Base-by-base conservation (phyloP, 176 grass and related monocot species). In the Phragmites australis region DNA sequence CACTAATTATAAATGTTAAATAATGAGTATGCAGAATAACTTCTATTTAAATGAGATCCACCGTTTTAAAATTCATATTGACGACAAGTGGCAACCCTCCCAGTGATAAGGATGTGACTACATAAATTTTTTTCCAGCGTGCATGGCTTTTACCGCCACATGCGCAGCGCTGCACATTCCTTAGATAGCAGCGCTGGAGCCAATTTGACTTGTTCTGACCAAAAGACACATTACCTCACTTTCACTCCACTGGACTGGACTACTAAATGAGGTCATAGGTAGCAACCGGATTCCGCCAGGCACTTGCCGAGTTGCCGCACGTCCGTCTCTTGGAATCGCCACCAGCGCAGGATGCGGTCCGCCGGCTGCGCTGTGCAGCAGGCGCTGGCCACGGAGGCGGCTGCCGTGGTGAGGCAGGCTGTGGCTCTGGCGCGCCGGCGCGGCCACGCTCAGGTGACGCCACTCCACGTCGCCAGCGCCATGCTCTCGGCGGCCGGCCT, bases 381-480 rank as follows among this genome's bases (percentile, higher is more conserved):
- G 82, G 95, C 90, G 26, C 88, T 98, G 52, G 83, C 90, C 1
- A 9, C 86, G 49, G 95, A 94, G 73, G 95, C 92, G 12, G 92
- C 90, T 12, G 78, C 52, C 37, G 68, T 98, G 26, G 88, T 98
- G 61, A 79, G 84, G 52, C 92, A 98, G 79, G 90, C 95, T 2
- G 77, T 94, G 17, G 87, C 82, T 52, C 88, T 98, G 1, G 92
- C 95, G 0, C 86, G 88, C 51, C 75, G 90, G 6, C 92, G 95
- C 5, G 92, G 95, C 4, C 95, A 98, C 80, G 90, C 92, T 8
- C 92, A 98, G 83, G 95, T 94, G 40, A 98, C 95, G 23, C 95
- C 95, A 11, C 90, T 98, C 77, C 95, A 98, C 68, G 95, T 98
- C 2, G 95, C 95, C 32, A 94, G 77, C 69, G 82, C 89, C 76